These are phyloP conservation scores for Paramyrothecium sp. DNA, from an alignment of 2,329 filamentous ascomycete genomes.

Conservation along the genomic window DNA sequence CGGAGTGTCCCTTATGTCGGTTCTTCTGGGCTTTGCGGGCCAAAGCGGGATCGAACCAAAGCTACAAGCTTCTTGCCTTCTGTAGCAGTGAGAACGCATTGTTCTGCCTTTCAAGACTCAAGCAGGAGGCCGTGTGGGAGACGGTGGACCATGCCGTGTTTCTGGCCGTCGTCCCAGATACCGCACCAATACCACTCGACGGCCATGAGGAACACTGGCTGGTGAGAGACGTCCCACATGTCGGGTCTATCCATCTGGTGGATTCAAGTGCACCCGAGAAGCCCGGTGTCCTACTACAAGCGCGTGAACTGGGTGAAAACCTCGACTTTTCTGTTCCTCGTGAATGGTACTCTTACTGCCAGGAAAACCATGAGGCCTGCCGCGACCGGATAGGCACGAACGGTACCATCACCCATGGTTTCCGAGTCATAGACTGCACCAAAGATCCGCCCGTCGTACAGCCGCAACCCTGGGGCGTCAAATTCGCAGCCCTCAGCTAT, in stretches of 20 bases:
- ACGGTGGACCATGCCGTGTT: conserved; percentile 4
- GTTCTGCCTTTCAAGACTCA: conserved; percentile 2
- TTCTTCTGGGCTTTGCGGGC: conserved; percentile 3
- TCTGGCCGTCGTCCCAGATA: conserved; percentile 7
- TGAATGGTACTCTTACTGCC: conserved; percentile 5
- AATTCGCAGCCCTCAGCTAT: background rate
- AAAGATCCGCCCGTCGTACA: background rate
- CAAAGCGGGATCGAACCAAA: background rate
- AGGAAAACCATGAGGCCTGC: background rate
- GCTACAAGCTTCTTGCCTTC: conserved; percentile 7
- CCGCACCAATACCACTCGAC: background rate
- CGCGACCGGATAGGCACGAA: background rate
- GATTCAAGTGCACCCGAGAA: no score
- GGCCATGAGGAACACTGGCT: conserved; percentile 4
- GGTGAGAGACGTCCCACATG: conserved; percentile 6
- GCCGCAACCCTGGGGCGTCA: background rate
- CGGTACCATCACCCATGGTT: no score
- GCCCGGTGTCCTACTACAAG: background rate
- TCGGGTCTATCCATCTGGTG: conserved; percentile 5
- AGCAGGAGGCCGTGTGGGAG: conserved; percentile 3
- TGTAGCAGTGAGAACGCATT: conserved; percentile 6
- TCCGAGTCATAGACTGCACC: background rate
- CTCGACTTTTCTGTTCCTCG: background rate
- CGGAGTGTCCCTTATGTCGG: no score
- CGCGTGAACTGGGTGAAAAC: background rate